A percentile compares a stretch with the other conserved stretches of the same genome.
phyloP scores from a whole-genome alignment of 1,284 basidiomycete genomes.

The Kalmanozyma brasiliensis region DNA sequence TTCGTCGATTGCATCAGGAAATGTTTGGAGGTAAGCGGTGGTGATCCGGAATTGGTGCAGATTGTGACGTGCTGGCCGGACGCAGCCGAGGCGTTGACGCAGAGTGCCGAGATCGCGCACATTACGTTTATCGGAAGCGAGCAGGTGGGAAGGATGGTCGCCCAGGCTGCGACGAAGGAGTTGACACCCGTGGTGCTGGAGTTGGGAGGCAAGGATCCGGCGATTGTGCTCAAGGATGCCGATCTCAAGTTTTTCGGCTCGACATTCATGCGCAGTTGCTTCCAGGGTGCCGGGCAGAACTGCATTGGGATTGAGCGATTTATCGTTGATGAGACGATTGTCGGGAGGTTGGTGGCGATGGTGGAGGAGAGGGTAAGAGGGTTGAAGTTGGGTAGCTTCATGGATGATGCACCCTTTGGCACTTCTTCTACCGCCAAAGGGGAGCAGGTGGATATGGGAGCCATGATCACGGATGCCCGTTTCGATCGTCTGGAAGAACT shows the following conservation, averaged over 20 bases:
- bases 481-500: conserved; percentile 79
- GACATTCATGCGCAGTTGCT: conserved; percentile 68
- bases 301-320: conserved; percentile 90
- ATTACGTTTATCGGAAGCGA: conserved; percentile 91
- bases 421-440: neutral
- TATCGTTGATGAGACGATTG: conserved; percentile 81
- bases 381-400: conserved; percentile 54
- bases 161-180: conserved; percentile 81
- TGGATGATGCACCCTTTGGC: conserved; percentile 60
- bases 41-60: conserved; percentile 74
- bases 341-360: conserved; percentile 75
- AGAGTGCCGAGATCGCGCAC: conserved; percentile 79
- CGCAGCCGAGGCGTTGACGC: conserved; percentile 83
- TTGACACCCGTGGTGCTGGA: conserved; percentile 90
- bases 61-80: conserved; percentile 86
- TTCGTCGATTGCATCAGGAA: conserved; percentile 73
- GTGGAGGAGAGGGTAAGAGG: conserved; percentile 50
- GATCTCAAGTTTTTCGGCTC: conserved; percentile 70
- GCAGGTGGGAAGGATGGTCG: conserved; percentile 84
- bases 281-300: conserved; percentile 90
- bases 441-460: conserved; percentile 75
- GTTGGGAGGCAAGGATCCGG: conserved; percentile 77
- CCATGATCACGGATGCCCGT: conserved; percentile 79
- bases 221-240: conserved; percentile 70
- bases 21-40: conserved; percentile 75